These are phyloP conservation scores for Lactarius tabidus DNA, from an alignment of 768 basidiomycete species.

Conservation along the genomic window DNA sequence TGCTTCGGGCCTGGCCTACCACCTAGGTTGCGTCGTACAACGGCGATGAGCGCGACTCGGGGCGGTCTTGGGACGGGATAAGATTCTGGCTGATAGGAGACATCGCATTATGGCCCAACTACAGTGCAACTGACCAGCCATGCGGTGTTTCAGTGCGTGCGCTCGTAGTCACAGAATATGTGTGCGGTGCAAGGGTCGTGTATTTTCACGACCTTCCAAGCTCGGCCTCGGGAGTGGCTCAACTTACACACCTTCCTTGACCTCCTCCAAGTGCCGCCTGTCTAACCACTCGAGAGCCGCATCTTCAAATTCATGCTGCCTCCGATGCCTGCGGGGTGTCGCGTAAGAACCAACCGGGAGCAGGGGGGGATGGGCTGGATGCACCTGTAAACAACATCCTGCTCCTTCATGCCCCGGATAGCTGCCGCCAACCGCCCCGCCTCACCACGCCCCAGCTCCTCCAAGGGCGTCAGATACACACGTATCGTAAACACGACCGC, in stretches of 20 bases:
- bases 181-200: not conserved
- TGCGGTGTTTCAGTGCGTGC: no score
- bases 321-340: slow-evolving; percentile 35
- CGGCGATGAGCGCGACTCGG: not conserved
- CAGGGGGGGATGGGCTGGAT: slow-evolving; percentile 27
- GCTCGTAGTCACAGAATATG: no score
- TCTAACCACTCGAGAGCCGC: slow-evolving; percentile 38
- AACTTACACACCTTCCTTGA: slow-evolving; percentile 16
- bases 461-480: slow-evolving; percentile 52
- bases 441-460: slow-evolving; percentile 47
- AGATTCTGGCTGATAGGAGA: not conserved
- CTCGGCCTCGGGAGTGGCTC: not conserved
- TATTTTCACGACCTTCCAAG: not conserved
- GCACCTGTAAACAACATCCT: slow-evolving; percentile 43
- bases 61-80: not conserved
- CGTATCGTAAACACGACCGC: slow-evolving; percentile 64
- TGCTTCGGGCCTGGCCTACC: not conserved
- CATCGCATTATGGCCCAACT: not conserved
- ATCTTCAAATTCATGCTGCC: slow-evolving; percentile 32
- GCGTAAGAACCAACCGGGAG: not conserved
- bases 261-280: slow-evolving; percentile 34
- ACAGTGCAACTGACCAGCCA: no score
- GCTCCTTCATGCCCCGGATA: slow-evolving; percentile 54
- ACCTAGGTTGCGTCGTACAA: not conserved
- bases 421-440: slow-evolving; percentile 57